phyloP scores from a whole-genome alignment of 768 basidiomycete species.

The Cystobasidium ongulense region DNA sequence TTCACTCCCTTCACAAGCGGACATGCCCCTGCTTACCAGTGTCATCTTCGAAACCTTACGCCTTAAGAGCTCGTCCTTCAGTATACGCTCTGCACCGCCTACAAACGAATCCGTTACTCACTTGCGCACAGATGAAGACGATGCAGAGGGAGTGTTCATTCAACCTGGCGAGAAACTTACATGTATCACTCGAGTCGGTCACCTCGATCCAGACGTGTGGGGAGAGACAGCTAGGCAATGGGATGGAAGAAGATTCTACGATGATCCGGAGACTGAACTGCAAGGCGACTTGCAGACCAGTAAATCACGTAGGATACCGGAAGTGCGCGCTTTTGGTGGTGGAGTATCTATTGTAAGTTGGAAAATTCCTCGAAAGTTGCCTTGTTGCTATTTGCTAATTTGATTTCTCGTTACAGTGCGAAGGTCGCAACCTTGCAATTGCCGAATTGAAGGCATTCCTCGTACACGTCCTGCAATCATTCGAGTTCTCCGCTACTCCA shows the following conservation, averaged over 20 bases:
- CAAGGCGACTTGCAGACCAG: not conserved
- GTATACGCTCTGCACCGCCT: slow-evolving; percentile 28
- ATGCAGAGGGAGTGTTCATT: not conserved
- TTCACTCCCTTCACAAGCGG: not conserved
- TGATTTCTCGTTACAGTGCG: slow-evolving; percentile 30
- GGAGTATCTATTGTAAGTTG: slow-evolving; percentile 33
- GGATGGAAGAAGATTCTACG: slow-evolving; percentile 35
- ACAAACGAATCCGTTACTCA: not conserved
- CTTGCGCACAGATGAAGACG: not conserved
- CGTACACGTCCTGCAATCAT: slow-evolving; percentile 13
- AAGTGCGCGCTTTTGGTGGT: slow-evolving; percentile 36
- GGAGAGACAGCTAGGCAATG: slow-evolving; percentile 19
- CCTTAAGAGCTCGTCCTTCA: slow-evolving; percentile 31
- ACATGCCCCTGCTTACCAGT: slow-evolving; percentile 31
- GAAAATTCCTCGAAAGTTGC: no score
- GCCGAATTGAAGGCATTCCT: slow-evolving; percentile 33
- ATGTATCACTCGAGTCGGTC: slow-evolving; percentile 24
- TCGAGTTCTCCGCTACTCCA: slow-evolving; percentile 14
- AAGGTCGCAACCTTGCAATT: slow-evolving; percentile 32
- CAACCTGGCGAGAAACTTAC: slow-evolving; percentile 2
- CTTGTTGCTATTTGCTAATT: not conserved
- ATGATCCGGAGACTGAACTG: not conserved
- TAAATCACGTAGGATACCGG: not conserved
- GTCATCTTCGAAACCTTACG: slow-evolving; percentile 37
- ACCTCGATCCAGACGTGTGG: slow-evolving; percentile 25